A percentile compares a stretch with the other conserved stretches of the same genome.
phyloP scores from a whole-genome alignment of 2,329 filamentous ascomycete species.

The Calonectria naviculata region DNA sequence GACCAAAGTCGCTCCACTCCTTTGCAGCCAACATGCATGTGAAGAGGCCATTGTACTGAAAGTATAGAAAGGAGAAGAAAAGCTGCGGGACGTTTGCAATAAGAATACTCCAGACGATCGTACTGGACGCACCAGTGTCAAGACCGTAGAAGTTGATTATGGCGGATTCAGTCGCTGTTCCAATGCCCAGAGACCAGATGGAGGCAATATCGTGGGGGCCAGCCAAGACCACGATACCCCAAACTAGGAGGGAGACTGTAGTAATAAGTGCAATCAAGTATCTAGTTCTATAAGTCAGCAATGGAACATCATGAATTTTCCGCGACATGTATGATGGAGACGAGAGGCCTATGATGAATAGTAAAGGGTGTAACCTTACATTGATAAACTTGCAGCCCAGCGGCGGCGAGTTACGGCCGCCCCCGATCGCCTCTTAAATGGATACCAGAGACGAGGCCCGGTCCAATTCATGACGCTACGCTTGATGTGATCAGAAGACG shows the following conservation, averaged over 20 bases:
- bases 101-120: neutral
- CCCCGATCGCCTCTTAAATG: neutral
- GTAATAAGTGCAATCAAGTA: neutral
- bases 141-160: neutral
- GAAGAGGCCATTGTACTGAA: conserved; percentile 19
- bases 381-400: neutral
- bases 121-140: neutral
- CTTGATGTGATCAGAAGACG: neutral
- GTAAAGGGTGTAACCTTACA: neutral
- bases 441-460: neutral
- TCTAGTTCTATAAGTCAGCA: neutral
- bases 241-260: neutral
- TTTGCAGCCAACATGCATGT: conserved; percentile 20
- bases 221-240: neutral
- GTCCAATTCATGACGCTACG: neutral
- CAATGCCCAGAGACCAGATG: conserved; percentile 20
- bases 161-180: neutral
- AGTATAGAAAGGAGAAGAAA: conserved; percentile 20
- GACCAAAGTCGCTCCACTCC: conserved; percentile 23
- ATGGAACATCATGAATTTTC: no score
- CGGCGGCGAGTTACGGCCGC: conserved; percentile 8
- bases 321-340: no score
- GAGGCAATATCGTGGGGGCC: neutral
- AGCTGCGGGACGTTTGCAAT: conserved; percentile 15
- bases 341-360: neutral